Percentiles rank a stretch among this genome's conserved stretches.
Conservation (phyloP, 1,139 yeast species). For the Ogataea hybrid region DNA sequence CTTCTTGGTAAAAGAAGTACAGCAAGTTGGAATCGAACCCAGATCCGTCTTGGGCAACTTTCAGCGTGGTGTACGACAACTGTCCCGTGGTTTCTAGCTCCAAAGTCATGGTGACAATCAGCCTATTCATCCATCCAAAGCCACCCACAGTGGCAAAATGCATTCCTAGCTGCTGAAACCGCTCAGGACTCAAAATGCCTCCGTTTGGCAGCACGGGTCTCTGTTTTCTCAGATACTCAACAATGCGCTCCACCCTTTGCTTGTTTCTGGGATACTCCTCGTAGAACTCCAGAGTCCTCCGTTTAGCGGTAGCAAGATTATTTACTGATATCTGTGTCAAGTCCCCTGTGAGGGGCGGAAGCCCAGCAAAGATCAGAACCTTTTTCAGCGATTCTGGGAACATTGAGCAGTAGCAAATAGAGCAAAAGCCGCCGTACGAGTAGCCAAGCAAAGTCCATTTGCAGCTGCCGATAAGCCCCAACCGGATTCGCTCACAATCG, state of each 20-base stretch:
- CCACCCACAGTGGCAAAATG: constrained; percentile 52
- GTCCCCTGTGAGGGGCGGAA: constrained; percentile 46
- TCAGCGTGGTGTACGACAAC: constrained; percentile 40
- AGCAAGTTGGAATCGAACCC: constrained; percentile 52
- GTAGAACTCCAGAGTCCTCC: constrained; percentile 48
- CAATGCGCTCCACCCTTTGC: constrained; percentile 37
- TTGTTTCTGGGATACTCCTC: constrained; percentile 47
- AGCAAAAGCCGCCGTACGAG: constrained; percentile 56
- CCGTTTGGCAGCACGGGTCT: constrained; percentile 45
- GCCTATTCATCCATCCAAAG: constrained; percentile 43
- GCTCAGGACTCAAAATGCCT: constrained; percentile 45
- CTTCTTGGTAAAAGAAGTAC: constrained; percentile 57
- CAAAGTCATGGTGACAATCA: constrained; percentile 40
- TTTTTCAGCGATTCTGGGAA: constrained; percentile 41
- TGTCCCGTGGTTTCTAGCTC: constrained; percentile 36
- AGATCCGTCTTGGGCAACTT: constrained; percentile 33
- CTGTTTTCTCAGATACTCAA: constrained; percentile 34
- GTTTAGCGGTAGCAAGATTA: constrained; percentile 45
- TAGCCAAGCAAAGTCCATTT: constrained; percentile 57
- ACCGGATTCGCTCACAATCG: constrained; percentile 48
- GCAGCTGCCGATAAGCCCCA: constrained; percentile 30
- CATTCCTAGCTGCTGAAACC: constrained; percentile 54
- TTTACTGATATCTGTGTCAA: constrained; percentile 50
- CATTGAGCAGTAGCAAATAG: constrained; percentile 48
- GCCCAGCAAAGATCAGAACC: constrained; percentile 53